phyloP scores from a whole-genome alignment of 257 asterid genomes.

The Jasminum sambac region DNA sequence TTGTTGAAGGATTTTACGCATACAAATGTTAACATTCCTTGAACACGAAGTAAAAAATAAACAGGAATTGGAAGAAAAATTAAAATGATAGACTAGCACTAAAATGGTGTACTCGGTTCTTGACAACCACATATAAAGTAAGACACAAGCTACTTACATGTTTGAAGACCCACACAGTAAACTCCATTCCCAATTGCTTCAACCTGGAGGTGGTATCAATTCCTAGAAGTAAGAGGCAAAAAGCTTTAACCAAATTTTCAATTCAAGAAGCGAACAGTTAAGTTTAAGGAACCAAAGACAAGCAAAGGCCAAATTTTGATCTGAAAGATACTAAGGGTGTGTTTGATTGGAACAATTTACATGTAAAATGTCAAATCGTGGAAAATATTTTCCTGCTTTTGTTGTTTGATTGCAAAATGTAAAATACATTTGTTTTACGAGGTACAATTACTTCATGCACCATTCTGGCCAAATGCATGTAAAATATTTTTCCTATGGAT shows the following conservation, averaged over 20 bases:
- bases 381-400: too few species aligned
- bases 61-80: neutral
- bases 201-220: slow-evolving; percentile 84
- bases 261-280: slow-evolving; percentile 15
- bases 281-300: slow-evolving; percentile 20
- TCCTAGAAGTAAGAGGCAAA: slow-evolving; percentile 48
- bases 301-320: slow-evolving; percentile 19
- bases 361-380: too few species aligned
- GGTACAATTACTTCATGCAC: too few species aligned
- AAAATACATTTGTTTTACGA: too few species aligned
- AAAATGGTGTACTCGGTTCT: neutral
- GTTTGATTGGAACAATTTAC: too few species aligned
- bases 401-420: too few species aligned
- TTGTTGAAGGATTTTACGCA: too few species aligned
- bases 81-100: slow-evolving; percentile 16
- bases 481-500: too few species aligned
- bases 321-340: neutral
- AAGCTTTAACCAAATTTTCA: slow-evolving; percentile 19
- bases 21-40: neutral
- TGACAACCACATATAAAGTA: neutral
- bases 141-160: slow-evolving; percentile 59
- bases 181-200: slow-evolving; percentile 98
- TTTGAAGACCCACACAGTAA: slow-evolving; percentile 97
- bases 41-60: neutral
- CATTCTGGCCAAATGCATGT: too few species aligned